A percentile compares a stretch with the other conserved stretches of the same genome.
phyloP scores from a whole-genome alignment of 2,329 filamentous ascomycete species.

The Phoma sp. region DNA sequence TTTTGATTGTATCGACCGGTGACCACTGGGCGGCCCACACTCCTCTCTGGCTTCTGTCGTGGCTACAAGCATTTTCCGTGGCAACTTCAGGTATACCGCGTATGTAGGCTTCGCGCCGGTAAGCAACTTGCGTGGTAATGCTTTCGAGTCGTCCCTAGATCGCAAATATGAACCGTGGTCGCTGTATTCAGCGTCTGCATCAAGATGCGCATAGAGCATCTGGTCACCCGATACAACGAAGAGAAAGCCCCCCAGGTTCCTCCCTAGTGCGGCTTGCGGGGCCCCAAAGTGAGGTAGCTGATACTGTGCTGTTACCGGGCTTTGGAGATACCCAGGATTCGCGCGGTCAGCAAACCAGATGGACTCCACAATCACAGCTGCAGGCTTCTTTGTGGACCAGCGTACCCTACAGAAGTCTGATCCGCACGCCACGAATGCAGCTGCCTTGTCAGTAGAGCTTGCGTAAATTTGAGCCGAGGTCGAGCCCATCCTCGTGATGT shows the following conservation, averaged over 20 bases:
- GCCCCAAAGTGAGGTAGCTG: conserved; percentile 34
- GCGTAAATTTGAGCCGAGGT: conserved; percentile 35
- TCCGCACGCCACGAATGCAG: conserved; percentile 50
- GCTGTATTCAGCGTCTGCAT: conserved; percentile 41
- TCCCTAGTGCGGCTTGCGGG: conserved; percentile 43
- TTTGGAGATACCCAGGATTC: conserved; percentile 40
- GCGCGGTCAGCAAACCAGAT: conserved; percentile 48
- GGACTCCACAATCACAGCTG: conserved; percentile 37
- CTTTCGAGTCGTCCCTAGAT: conserved; percentile 16
- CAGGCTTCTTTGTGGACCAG: conserved; percentile 14
- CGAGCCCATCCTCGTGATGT: conserved; percentile 32
- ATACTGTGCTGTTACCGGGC: conserved; percentile 39
- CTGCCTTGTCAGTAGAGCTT: conserved; percentile 32
- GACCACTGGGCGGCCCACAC: conserved; percentile 37
- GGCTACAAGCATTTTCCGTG: conserved; percentile 60
- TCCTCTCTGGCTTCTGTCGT: conserved; percentile 49
- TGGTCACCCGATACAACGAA: conserved; percentile 58
- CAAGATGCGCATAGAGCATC: conserved; percentile 58
- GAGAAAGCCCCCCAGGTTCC: conserved; percentile 54
- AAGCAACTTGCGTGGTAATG: conserved; percentile 37
- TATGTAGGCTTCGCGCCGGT: conserved; percentile 39
- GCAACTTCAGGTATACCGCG: conserved; percentile 53
- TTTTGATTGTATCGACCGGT: conserved; percentile 48
- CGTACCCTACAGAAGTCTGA: conserved; percentile 47
- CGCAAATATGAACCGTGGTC: background rate